These are phyloP conservation scores for Platismatia glauca DNA, from an alignment of 495 filamentous ascomycete genomes.

Conservation along the genomic window DNA sequence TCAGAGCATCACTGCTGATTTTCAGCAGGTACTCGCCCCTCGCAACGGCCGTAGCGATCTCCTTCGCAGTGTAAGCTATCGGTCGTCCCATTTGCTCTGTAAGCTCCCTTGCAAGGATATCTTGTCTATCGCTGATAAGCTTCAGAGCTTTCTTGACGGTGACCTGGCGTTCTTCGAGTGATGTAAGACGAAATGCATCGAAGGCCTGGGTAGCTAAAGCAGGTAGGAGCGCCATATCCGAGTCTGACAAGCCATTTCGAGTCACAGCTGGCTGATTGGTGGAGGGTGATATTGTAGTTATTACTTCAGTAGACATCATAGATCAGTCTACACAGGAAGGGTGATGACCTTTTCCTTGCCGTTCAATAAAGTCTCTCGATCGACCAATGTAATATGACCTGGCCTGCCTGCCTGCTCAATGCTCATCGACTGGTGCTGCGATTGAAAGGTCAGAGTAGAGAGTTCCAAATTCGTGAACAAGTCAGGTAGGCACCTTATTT, in stretches of 20 bases:
- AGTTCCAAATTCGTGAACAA: background rate
- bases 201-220: slow-evolving; percentile 62
- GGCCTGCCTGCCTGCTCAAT: too few relatives aligned
- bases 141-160: slow-evolving; percentile 69
- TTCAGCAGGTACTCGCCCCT: slow-evolving; percentile 74
- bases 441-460: background rate
- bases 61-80: slow-evolving; percentile 71
- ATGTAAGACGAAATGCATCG: slow-evolving; percentile 52
- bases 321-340: background rate
- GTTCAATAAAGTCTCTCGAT: too few relatives aligned
- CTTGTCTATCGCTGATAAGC: slow-evolving; percentile 55
- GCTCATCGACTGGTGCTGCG: background rate
- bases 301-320: slow-evolving; percentile 67
- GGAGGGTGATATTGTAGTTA: slow-evolving; percentile 82
- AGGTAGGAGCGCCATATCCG: slow-evolving; percentile 59
- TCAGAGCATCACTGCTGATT: slow-evolving; percentile 48
- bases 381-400: background rate
- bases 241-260: slow-evolving; percentile 56
- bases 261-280: slow-evolving; percentile 71
- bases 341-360: background rate
- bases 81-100: slow-evolving; percentile 94
- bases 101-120: slow-evolving; percentile 74
- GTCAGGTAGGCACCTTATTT: too few relatives aligned
- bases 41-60: slow-evolving; percentile 72
- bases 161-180: slow-evolving; percentile 57